phyloP scores from a whole-genome alignment of 2,329 filamentous ascomycete genomes.

The Ramularia endophylla region DNA sequence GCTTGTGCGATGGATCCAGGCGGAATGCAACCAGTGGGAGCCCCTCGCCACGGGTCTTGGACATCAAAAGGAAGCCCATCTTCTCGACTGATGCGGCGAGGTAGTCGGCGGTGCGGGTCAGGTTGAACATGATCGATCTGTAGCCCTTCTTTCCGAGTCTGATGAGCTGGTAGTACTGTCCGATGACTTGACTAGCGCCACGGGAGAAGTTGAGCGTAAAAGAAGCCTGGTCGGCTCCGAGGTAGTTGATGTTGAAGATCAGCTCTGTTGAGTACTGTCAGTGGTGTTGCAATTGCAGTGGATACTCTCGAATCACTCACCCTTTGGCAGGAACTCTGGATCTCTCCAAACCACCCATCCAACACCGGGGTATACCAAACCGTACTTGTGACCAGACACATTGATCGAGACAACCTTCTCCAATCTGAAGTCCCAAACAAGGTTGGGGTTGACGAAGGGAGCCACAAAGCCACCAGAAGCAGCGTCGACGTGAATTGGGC shows the following conservation, averaged over 20 bases:
- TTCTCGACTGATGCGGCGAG: slow-evolving; percentile 66
- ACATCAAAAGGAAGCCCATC: slow-evolving; percentile 84
- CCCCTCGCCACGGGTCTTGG: slow-evolving; percentile 67
- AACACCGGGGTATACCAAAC: slow-evolving; percentile 78
- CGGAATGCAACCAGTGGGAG: slow-evolving; percentile 89
- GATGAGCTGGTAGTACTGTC: slow-evolving; percentile 96
- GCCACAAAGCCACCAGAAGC: slow-evolving; percentile 90
- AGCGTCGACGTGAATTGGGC: slow-evolving; percentile 89
- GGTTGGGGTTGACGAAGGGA: slow-evolving; percentile 76
- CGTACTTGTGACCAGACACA: slow-evolving; percentile 85
- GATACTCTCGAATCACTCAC: slow-evolving; percentile 9
- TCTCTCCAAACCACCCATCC: slow-evolving; percentile 91
- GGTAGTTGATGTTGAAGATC: slow-evolving; percentile 99
- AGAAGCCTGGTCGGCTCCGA: slow-evolving; percentile 88
- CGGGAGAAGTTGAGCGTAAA: slow-evolving; percentile 98
- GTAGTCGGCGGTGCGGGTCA: slow-evolving; percentile 86
- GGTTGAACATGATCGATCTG: slow-evolving; percentile 86
- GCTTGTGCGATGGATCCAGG: slow-evolving; percentile 52
- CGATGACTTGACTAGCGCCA: slow-evolving; percentile 88
- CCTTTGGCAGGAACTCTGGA: slow-evolving; percentile 72
- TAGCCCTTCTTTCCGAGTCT: slow-evolving; percentile 90
- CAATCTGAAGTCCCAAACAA: slow-evolving; percentile 89
- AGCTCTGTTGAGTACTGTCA: slow-evolving; percentile 51
- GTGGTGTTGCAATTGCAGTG: background rate
- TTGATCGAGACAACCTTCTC: slow-evolving; percentile 91